A percentile compares a stretch with the other conserved stretches of the same genome.
Conservation (phyloP, 768 basidiomycete species). For the Pulveroboletus sp. region DNA sequence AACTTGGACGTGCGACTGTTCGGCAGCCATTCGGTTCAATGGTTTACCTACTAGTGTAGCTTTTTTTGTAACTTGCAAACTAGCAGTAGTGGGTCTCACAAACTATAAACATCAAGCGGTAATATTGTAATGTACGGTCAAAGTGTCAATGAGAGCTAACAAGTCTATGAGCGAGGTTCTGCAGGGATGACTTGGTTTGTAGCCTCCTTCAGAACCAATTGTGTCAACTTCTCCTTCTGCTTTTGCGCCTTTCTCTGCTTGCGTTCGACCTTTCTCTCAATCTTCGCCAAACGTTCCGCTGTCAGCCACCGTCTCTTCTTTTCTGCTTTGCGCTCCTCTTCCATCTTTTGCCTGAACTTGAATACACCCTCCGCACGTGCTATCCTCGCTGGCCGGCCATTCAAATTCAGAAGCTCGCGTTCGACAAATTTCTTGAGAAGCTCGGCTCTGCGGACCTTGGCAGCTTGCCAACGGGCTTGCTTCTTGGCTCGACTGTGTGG, state of each 20-base stretch:
- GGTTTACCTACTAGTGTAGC: no score
- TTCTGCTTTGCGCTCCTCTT: constrained; percentile 55
- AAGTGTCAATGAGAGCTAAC: background rate
- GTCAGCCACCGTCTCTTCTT: constrained; percentile 55
- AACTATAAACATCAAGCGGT: no score
- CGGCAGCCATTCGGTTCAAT: no score
- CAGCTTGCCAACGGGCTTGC: constrained; percentile 69
- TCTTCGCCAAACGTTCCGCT: constrained; percentile 35
- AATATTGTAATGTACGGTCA: no score
- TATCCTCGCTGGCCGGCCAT: constrained; percentile 58
- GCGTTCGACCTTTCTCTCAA: constrained; percentile 34
- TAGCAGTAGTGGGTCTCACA: no score
- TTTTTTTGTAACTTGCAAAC: no score
- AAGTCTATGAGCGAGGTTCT: constrained; percentile 4
- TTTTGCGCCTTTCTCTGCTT: constrained; percentile 43
- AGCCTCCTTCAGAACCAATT: constrained; percentile 50
- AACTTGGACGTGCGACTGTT: no score
- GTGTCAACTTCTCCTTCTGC: constrained; percentile 53
- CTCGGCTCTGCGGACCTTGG: constrained; percentile 43
- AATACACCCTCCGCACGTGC: constrained; percentile 73
- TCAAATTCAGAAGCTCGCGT: constrained; percentile 52
- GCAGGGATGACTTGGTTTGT: constrained; percentile 60
- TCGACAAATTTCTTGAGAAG: constrained; percentile 53
- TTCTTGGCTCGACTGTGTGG: constrained; percentile 84
- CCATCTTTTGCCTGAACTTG: constrained; percentile 64